Evolutionary conservation across 768 basidiomycete species (phyloP), one percentile per base, ranked within the genome.

Genomic region (Tulasnella sp.): DNA sequence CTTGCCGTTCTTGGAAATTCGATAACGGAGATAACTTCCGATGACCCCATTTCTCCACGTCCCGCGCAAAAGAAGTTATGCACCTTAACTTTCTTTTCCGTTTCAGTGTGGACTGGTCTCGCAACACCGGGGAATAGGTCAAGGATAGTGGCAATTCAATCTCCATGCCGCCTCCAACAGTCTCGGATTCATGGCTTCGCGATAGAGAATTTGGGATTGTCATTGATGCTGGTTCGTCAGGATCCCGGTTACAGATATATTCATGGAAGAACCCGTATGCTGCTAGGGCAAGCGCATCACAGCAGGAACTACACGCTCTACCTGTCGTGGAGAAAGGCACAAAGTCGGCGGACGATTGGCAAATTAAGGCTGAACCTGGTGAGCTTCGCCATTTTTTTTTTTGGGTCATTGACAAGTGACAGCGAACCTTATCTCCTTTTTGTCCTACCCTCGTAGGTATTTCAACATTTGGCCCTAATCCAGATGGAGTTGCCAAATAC

Each of bases 211-310:
- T 89, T 66, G 90, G 88, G 54, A 76, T 98, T 54, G 91, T 98
- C 56, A 88, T 99, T 65, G 95, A 99, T 71, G 95, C 95, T 62
- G 95, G 95, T 55, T 95, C 91, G 64, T 96, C 91, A 20, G 95
- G 95, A 25, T 96, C 93, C 4, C 72, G 95, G 48, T 70, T 96
- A 31, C 92, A 96, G 65, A 89, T 98, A 58, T 98, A 99, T 69
- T 90, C 87, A 64, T 99, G 93, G 95, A 76, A 76, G 56, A 83
- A 96, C 64, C 83, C 92, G 19, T 72, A 76, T 51, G 64, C 71
- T 6, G 70, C 79, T 37, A 70, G 73, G 15, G 39, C 27, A 12
- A 29, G 16, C 1, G 47, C 47, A 28, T 51, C 49, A 19, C 49
- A 39, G 12, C 15, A 28, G 20, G 37, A 28, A n/a, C 22, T 42